Base-by-base conservation (phyloP, 2,329 filamentous ascomycete species). In the Aureobasidium subglaciale region DNA sequence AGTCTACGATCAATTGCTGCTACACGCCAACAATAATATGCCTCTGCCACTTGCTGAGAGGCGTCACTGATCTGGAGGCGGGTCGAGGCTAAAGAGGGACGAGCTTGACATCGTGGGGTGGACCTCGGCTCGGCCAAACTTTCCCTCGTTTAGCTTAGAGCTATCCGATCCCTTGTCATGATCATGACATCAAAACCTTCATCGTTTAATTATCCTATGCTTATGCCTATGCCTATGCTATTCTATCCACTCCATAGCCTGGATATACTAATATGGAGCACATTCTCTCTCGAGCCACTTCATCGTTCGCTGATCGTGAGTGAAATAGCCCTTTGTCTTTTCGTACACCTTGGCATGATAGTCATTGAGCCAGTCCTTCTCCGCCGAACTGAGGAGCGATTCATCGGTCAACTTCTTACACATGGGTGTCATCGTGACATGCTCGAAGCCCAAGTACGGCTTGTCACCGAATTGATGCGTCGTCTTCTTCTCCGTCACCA, bases 371-470 rank as follows among this genome's bases (percentile, higher is more conserved):
- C 92, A 99, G 59, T 80, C 73, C 73, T 86, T 88, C 75, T 99
- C 93, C 11, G 75, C 77, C 4, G 77, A 75, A 0, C 84, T 90
- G 62, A 99, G 73, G 30, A 96, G 75, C 50, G 69, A 77, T 55
- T 80, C 75, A 64, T 97, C 88, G 60, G 96, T 90, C 61, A 99
- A 75, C 59, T 90, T 96, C 59, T 85, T 82, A 73, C 92, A 96
- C 72, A 96, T 90, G 0, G 93, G 93, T 16, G 92, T 90, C 90
- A 99, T 90, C 0, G 93, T 99, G 61, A 97, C 90, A 70, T 95
- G 89, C 75, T 99, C 92, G 63, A 99, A 99, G 3, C 91, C 90
- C 32, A 97, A 77, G 73, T 88, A 99, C 2, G 91, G 87, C 74
- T 95, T 96, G 64, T 96, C 92, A 18, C 91, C 92, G 67, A 97